Conservation (phyloP, 139 green algal species). For the Chloropicon primus region DNA sequence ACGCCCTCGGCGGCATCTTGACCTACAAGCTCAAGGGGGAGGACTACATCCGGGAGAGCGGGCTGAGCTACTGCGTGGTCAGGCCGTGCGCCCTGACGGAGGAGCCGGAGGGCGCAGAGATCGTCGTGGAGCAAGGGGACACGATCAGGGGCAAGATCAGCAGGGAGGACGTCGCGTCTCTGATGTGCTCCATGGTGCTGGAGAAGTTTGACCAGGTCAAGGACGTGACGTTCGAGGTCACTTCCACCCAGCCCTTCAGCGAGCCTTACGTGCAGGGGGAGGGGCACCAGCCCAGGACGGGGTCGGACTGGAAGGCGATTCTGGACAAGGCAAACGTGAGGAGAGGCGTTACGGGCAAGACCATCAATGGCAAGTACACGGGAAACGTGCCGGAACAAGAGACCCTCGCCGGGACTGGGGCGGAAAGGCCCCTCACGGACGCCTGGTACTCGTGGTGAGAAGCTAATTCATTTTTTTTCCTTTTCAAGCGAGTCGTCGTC, state of each 20-base stretch:
- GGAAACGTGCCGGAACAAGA: constrained; percentile 11
- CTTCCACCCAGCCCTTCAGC: constrained; percentile 61
- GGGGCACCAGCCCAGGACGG: neutral
- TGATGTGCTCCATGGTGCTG: constrained; percentile 54
- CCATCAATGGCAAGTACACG: constrained; percentile 48
- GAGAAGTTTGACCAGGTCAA: constrained; percentile 7
- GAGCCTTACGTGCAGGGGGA: constrained; percentile 31
- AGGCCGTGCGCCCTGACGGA: constrained; percentile 67
- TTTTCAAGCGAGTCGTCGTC: too few species aligned
- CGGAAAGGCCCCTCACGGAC: neutral
- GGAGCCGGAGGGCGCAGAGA: constrained; percentile 43
- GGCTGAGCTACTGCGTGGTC: constrained; percentile 59
- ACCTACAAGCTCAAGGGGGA: constrained; percentile 81
- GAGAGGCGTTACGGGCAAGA: constrained; percentile 52
- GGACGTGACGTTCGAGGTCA: constrained; percentile 77
- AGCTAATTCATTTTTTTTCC: neutral
- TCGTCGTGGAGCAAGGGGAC: constrained; percentile 77
- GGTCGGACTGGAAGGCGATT: constrained; percentile 26
- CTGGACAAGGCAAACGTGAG: constrained; percentile 24
- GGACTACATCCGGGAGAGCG: constrained; percentile 53
- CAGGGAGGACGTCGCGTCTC: constrained; percentile 66
- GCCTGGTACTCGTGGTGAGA: neutral
- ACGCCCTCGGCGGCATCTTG: constrained; percentile 73
- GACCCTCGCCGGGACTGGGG: too few species aligned
- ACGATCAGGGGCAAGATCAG: constrained; percentile 63